Conservation (phyloP, 805 yeast genomes). For the Metahyphopichia silvanorum region DNA sequence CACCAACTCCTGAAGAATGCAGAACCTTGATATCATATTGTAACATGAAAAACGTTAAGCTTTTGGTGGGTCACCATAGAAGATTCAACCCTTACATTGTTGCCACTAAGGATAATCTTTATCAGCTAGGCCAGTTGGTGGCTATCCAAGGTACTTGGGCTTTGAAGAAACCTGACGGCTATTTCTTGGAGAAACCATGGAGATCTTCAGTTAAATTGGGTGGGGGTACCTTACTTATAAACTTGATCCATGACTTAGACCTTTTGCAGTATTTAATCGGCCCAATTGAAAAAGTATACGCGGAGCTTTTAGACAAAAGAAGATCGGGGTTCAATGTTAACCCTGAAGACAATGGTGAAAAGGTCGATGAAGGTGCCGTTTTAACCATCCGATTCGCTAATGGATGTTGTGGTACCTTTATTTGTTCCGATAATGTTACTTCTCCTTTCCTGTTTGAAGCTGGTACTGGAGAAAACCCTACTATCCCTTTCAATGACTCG, state of each 20-base stretch:
- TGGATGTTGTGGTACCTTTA: conserved; percentile 39
- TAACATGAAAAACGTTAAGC: conserved; percentile 19
- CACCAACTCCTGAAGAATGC: conserved; percentile 32
- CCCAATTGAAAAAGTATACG: conserved; percentile 35
- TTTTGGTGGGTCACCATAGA: conserved; percentile 41
- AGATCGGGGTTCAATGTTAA: conserved; percentile 16
- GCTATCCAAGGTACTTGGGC: conserved; percentile 44
- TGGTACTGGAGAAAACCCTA: conserved; percentile 44
- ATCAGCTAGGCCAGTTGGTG: conserved; percentile 26
- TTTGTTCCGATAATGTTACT: conserved; percentile 39
- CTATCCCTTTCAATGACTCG: conserved; percentile 27
- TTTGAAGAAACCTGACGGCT: conserved; percentile 29
- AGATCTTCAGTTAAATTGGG: conserved; percentile 31
- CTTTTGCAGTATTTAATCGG: conserved; percentile 38
- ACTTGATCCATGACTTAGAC: conserved; percentile 41
- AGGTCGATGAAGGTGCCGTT: conserved; percentile 42
- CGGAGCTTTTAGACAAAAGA: conserved; percentile 33
- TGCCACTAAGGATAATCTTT: conserved; percentile 31
- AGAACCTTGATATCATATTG: conserved; percentile 27
- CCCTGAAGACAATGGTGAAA: conserved; percentile 6
- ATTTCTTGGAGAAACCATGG: conserved; percentile 37
- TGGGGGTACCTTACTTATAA: conserved; percentile 40
- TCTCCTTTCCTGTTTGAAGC: conserved; percentile 40
- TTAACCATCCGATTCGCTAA: conserved; percentile 33
- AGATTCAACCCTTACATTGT: conserved; percentile 41